These are phyloP conservation scores for Didymella sp. DNA, from an alignment of 2,329 filamentous ascomycete species.

Conservation along the genomic window DNA sequence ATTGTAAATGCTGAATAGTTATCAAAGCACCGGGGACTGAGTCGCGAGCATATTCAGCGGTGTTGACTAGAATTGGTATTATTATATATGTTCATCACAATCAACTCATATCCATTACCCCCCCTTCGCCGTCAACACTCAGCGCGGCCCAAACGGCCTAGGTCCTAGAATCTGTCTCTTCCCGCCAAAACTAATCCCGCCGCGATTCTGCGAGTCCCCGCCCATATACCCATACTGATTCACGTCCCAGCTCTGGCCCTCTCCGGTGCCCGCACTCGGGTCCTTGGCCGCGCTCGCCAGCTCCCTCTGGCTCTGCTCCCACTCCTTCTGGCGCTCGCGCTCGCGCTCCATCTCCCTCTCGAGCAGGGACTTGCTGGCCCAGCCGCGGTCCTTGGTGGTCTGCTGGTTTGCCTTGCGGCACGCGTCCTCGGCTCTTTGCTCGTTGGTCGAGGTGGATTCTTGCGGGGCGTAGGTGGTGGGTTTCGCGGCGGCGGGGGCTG, in stretches of 20 bases:
- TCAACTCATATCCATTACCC: no score
- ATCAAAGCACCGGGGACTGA: no score
- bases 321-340: conserved; percentile 76
- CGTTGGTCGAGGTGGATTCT: conserved; percentile 65
- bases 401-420: conserved; percentile 65
- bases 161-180: conserved; percentile 82
- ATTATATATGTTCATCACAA: background rate
- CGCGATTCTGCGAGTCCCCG: conserved; percentile 76
- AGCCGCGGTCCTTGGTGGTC: conserved; percentile 68
- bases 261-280: conserved; percentile 67
- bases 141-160: conserved; percentile 61
- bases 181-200: conserved; percentile 67
- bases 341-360: conserved; percentile 84
- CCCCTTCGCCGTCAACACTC: no score
- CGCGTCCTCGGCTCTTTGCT: conserved; percentile 68
- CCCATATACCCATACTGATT: conserved; percentile 79
- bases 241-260: conserved; percentile 77
- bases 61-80: background rate
- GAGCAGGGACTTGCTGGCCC: conserved; percentile 72
- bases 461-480: conserved; percentile 52
- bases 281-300: conserved; percentile 63
- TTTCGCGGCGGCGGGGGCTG: conserved; percentile 57
- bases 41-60: no score
- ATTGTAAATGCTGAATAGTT: no score
- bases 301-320: conserved; percentile 77